Conservation (phyloP, 257 asterid species). For the Lycium barbarum region DNA sequence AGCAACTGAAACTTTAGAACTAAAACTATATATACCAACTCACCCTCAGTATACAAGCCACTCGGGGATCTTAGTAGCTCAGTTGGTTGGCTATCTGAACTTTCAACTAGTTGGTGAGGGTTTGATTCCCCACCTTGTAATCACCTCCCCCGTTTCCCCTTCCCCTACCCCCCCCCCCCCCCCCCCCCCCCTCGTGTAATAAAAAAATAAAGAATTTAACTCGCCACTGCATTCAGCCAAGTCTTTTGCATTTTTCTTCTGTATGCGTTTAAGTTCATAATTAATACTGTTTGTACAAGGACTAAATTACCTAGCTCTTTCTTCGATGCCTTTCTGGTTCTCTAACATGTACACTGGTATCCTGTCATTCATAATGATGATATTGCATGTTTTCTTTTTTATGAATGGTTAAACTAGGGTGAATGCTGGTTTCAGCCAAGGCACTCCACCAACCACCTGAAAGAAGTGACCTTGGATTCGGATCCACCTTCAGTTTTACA, state of each 20-base stretch:
- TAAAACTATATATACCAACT: not conserved
- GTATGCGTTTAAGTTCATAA: not conserved
- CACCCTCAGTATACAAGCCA: not conserved
- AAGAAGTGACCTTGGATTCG: not conserved
- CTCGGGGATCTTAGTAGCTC: too few species aligned
- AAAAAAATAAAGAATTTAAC: not conserved
- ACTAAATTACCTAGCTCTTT: not conserved
- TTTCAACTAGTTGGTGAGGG: too few species aligned
- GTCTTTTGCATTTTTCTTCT: not conserved
- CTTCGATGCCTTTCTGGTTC: not conserved
- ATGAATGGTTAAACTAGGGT: slow-evolving; percentile 2
- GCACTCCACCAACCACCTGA: not conserved
- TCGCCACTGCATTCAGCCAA: not conserved
- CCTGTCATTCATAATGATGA: not conserved
- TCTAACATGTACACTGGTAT: not conserved
- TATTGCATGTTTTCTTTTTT: not conserved
- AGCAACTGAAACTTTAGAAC: not conserved
- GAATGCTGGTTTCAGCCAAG: slow-evolving; percentile 42
- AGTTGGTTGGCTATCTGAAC: too few species aligned
- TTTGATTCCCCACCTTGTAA: too few species aligned
- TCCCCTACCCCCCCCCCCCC: too few species aligned
- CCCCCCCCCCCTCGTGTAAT: too few species aligned
- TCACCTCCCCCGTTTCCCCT: too few species aligned
- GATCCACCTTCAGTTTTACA: slow-evolving; percentile 8
- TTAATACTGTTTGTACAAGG: not conserved